Conservation (phyloP, 352 stramenopile genomes). For the Pythium diclinum region DNA sequence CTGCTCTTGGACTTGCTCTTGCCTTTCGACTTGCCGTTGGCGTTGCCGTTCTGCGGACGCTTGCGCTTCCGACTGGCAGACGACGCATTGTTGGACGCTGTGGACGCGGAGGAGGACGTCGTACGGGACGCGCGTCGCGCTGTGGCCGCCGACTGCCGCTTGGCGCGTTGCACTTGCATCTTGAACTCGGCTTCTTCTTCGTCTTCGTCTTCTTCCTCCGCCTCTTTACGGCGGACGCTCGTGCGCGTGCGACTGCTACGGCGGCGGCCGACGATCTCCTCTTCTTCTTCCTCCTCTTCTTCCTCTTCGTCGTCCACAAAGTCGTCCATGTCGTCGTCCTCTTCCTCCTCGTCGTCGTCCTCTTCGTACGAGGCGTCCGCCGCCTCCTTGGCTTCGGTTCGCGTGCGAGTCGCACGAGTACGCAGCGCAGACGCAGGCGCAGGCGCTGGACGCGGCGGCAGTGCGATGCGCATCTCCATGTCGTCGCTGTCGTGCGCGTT, state of each 20-base stretch:
- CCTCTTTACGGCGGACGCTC: conserved; percentile 5
- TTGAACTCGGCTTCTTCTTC: conserved; percentile 32
- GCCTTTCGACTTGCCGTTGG: neutral
- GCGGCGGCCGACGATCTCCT: conserved; percentile 23
- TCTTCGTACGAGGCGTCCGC: conserved; percentile 21
- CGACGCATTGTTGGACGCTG: neutral
- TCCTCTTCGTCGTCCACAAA: conserved; percentile 19
- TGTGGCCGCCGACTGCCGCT: neutral
- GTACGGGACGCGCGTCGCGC: neutral
- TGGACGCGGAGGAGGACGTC: neutral
- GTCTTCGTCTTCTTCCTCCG: conserved; percentile 25
- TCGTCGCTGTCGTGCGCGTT: conserved; percentile 16
- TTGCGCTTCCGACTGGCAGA: conserved; percentile 25
- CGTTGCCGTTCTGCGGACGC: conserved; percentile 11
- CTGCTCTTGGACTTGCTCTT: conserved; percentile 17
- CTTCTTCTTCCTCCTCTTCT: conserved; percentile 22
- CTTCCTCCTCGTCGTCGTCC: conserved; percentile 42
- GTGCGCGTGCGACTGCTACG: conserved; percentile 34
- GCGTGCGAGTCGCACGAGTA: neutral
- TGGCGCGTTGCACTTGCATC: conserved; percentile 22
- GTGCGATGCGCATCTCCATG: conserved; percentile 9
- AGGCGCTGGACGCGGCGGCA: neutral
- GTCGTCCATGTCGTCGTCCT: conserved; percentile 21
- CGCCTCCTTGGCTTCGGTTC: conserved; percentile 9
- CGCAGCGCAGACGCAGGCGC: neutral